Conservation (phyloP, 2,329 filamentous ascomycete species). For the Chrysoporthe puriensis region DNA sequence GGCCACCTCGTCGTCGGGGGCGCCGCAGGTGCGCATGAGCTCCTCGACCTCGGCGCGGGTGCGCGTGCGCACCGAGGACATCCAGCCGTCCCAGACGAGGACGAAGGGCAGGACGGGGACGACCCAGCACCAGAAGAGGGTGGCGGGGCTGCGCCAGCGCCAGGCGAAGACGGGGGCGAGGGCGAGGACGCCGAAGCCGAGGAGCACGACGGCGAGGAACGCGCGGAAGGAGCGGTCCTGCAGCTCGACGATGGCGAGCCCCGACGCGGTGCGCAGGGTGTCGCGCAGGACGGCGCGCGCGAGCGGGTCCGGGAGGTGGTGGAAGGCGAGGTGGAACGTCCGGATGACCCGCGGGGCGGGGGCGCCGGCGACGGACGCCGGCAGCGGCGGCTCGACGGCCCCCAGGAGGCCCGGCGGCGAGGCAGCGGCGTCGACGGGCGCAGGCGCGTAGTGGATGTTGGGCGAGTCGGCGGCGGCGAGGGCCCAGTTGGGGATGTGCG, state of each 20-base stretch:
- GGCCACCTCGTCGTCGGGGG: slow-evolving; percentile 38
- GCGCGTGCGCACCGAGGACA: slow-evolving; percentile 69
- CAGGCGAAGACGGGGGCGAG: slow-evolving; percentile 57
- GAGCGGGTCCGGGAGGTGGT: slow-evolving; percentile 71
- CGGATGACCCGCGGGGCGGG: slow-evolving; percentile 61
- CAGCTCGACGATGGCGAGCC: slow-evolving; percentile 75
- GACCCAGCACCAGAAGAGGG: slow-evolving; percentile 67
- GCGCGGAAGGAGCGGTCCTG: slow-evolving; percentile 65
- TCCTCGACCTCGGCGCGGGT: slow-evolving; percentile 66
- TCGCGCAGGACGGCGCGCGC: slow-evolving; percentile 65
- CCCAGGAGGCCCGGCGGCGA: slow-evolving; percentile 56
- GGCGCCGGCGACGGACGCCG: not conserved
- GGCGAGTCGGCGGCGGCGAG: slow-evolving; percentile 54
- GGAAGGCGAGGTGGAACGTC: slow-evolving; percentile 75
- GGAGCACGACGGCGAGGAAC: slow-evolving; percentile 55
- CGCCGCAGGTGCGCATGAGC: slow-evolving; percentile 59
- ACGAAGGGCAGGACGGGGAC: slow-evolving; percentile 70
- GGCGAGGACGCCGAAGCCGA: slow-evolving; percentile 56
- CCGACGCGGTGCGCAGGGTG: slow-evolving; percentile 66
- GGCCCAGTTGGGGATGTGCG: slow-evolving; percentile 65
- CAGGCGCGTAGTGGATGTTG: slow-evolving; percentile 61
- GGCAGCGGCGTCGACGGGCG: slow-evolving; percentile 67
- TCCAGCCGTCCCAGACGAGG: slow-evolving; percentile 68
- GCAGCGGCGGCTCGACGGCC: slow-evolving; percentile 17
- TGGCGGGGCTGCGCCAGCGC: slow-evolving; percentile 55